Base-by-base conservation (phyloP, 1,284 basidiomycete species). In the Irpex lacteus region DNA sequence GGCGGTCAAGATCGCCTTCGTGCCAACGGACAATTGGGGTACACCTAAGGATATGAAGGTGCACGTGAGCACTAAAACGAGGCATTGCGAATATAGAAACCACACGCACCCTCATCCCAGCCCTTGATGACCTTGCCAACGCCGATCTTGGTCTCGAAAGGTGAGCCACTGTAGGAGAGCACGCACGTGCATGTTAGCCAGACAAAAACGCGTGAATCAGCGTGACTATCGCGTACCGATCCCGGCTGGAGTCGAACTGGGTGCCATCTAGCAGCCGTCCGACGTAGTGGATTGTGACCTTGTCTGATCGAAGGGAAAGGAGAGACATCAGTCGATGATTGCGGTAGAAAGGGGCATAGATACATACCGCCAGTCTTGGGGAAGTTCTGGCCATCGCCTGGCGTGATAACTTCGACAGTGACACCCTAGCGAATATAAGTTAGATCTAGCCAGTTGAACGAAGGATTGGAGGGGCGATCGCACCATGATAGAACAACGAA, bases 31-130 rank as follows among this genome's bases (percentile, higher is more conserved):
- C 68, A 95, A 77, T 78, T 92, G 82, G 15, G 83, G 85, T 37
- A 95, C 90, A 64, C 88, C 90, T 92, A 70, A 72, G 70, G 53
- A 63, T 52, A 65, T 18, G 54, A 61, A 15, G 40, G 40, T 18
- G 54, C 32, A 56, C 54, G 66, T 66, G 32, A 56, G 65, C 62
- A 47, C 44, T 18, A 49, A 13, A 49, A 47, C 38, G 4, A 40
- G 40, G 60, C 61, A 21, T 57, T 34, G 34, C 49, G 37, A 19
- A 52, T 21, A 26, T 26, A 26, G 26, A 47, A 40, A 26, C n/a
- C 8, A n/a, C 34, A 78, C 82, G 74, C 72, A 92, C 94, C 93
- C 78, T 95, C 93, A 73, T 96, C 94, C 94, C 94, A 96, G 52
- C 94, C 94, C 75, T 84, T 89, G 79, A 95, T 95, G 62, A 95